Base-by-base conservation (phyloP, 345 rosid genomes). In the Angophora floribunda region DNA sequence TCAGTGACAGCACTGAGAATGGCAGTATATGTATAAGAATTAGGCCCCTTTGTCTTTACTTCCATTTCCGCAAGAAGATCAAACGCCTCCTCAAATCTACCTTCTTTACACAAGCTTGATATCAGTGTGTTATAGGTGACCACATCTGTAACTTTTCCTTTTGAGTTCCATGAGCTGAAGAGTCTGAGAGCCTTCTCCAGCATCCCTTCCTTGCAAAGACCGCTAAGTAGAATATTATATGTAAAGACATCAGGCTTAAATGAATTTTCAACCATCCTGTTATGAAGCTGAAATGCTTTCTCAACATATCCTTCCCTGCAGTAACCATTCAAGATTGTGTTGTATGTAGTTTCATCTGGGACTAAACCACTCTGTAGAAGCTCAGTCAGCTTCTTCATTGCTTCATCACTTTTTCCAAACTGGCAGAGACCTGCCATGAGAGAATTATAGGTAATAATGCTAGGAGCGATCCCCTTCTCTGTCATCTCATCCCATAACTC, bases 401-500 rank as follows among this genome's bases (percentile, higher is more conserved):
- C 99, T 91, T 93, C 88, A 86, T 94, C 95, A 86, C 96, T 94
- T 90, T 92, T 95, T 57, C 95, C 95, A 13, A 89, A 90, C 88
- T 92, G 97, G 90, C 94, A 95, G 88, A 95, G 91, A 88, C 97
- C 99, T 70, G 90, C 88, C 85, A 97, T 96, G 10, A 96, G 80
- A 88, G 95, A 89, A 91, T 97, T 96, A 91, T 94, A 95, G 32
- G 97, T 96, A 63, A 88, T 52, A 90, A 95, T 89, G 4, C 93
- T 95, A 70, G 99, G 99, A 87, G 90, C 79, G 19, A 96, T 93
- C 89, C 92, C 91, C 89, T 92, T 93, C 91, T 89, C 93, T 93
- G 93, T 96, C 98, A 97, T 96, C 92, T 96, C 98, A 51, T 92
- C 93, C 99, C 99, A 96, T 86, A 95, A 94, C 86, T 91, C 90